Evolutionary conservation across 139 green algal species (phyloP), one percentile per base, ranked within the genome.

Genomic region (Tetradesmus obliquus): DNA sequence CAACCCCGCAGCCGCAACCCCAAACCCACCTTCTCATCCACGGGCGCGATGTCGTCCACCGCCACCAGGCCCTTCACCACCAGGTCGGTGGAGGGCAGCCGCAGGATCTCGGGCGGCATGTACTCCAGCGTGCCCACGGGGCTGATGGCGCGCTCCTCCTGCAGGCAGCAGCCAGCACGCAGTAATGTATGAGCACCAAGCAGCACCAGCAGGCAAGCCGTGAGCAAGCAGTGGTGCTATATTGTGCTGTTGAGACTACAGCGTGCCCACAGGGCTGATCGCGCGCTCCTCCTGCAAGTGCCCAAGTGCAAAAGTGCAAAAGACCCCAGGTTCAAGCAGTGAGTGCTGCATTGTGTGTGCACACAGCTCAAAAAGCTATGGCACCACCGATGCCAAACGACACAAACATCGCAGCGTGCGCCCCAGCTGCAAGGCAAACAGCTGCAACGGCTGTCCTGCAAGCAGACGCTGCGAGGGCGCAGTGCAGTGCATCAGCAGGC

Each of bases 41-140:
- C 95, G 24, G 95, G 91, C 20, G 66, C 24, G 79, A 97, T 96
- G 79, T 94, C 88, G 8, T 87, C 79, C 15, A 94, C 84, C 22
- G 62, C 45, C 22, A 97, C 85, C 2, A 90, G 17, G 10, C 96
- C 90, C 62, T 72, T 94, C 19, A 92, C 76, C 7, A 97, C 93
- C 19, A 90, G n/a, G 82, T 97, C 95, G 13, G 97, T 95, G 20
- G 94, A 82, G 0, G 95, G 95, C 80, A 97, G 92, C 54, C 86
- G 87, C 20, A 94, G 51, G 17, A 96, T 95, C 94, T 98, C 96
- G 8, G 96, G 96, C 4, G 95, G 92, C 96, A 98, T 98, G 91
- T 98, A 98, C 83, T 97, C 96, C 13, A 97, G 94, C 19, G 96
- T 98, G n/a, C 96, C 96, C 9, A 97, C 95, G 3, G 95, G 96